Conservation (phyloP, 495 filamentous ascomycete species). For the Elaphomyces granulatus region DNA sequence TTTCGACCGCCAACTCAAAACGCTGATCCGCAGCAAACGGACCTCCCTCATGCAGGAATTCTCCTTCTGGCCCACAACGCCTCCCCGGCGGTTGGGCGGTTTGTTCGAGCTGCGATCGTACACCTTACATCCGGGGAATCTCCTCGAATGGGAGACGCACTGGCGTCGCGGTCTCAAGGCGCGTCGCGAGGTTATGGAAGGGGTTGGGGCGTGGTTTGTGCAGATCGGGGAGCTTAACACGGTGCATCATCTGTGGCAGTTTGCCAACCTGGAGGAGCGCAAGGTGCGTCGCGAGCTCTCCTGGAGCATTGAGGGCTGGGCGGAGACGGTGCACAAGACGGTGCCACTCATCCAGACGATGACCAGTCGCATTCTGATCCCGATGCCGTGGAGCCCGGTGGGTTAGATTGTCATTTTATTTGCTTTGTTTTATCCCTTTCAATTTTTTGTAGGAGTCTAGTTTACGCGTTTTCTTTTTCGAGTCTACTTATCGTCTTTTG, state of each 20-base stretch:
- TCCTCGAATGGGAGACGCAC: constrained; percentile 97
- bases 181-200: constrained; percentile 91
- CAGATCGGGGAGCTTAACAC: constrained; percentile 97
- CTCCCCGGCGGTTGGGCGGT: constrained; percentile 78
- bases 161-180: constrained; percentile 90
- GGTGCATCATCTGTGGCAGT: constrained; percentile 97
- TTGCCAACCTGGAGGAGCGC: constrained; percentile 87
- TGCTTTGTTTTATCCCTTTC: too few species aligned
- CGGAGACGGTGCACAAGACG: constrained; percentile 95
- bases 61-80: constrained; percentile 95
- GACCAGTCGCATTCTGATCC: constrained; percentile 85
- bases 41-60: constrained; percentile 98
- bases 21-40: constrained; percentile 65
- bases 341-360: constrained; percentile 93
- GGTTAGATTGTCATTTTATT: constrained; percentile 31
- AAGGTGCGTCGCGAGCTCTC: constrained; percentile 86
- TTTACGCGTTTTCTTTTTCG: too few species aligned
- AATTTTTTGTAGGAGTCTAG: too few species aligned
- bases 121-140: constrained; percentile 86
- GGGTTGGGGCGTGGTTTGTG: constrained; percentile 96
- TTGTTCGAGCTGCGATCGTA: constrained; percentile 96
- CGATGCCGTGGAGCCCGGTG: constrained; percentile 92
- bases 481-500: too few species aligned
- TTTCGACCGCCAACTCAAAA: constrained; percentile 70
- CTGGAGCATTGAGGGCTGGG: constrained; percentile 92